A percentile compares a stretch with the other conserved stretches of the same genome.
phyloP scores from a whole-genome alignment of 2,329 filamentous ascomycete species.

The Herpotrichia juniperi region DNA sequence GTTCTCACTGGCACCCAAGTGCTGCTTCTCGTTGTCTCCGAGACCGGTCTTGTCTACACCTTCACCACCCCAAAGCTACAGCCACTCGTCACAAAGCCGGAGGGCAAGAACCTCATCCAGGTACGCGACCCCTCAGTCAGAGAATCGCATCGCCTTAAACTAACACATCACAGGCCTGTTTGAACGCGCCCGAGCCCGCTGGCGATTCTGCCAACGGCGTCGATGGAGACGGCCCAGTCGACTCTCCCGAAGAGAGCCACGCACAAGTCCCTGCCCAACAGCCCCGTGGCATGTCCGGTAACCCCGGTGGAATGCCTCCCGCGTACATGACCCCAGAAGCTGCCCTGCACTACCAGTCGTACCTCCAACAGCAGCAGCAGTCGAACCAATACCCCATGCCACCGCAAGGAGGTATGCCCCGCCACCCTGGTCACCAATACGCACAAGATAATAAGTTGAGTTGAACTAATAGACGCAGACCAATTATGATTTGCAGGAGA shows the following conservation, averaged over 20 bases:
- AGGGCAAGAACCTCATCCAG: conserved; percentile 99
- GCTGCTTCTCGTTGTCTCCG: conserved; percentile 91
- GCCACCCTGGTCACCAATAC: conserved; percentile 67
- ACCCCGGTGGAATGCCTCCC: conserved; percentile 66
- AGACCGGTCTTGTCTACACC: conserved; percentile 96
- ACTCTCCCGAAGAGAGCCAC: conserved; percentile 90
- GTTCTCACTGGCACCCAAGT: conserved; percentile 98
- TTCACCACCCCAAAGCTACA: conserved; percentile 99
- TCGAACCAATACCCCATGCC: conserved; percentile 80
- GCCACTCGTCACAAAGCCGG: conserved; percentile 95
- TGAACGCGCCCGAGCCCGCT: conserved; percentile 92
- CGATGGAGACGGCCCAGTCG: conserved; percentile 63
- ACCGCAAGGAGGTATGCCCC: conserved; percentile 75
- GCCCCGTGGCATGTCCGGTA: conserved; percentile 66
- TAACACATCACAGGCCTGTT: conserved; percentile 75
- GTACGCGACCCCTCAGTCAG: conserved; percentile 56
- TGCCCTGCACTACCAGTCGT: conserved; percentile 83
- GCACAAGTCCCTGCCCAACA: conserved; percentile 78
- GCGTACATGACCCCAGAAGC: conserved; percentile 70
- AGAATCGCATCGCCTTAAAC: conserved; percentile 20
- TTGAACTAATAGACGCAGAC: conserved; percentile 31
- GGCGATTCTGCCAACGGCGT: conserved; percentile 72
- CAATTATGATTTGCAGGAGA: conserved; percentile 28
- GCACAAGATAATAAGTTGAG: conserved; percentile 63
- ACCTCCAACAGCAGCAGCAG: conserved; percentile 72